phyloP scores from a whole-genome alignment of 208 protist genomes.

The Strigomonas culicis region DNA sequence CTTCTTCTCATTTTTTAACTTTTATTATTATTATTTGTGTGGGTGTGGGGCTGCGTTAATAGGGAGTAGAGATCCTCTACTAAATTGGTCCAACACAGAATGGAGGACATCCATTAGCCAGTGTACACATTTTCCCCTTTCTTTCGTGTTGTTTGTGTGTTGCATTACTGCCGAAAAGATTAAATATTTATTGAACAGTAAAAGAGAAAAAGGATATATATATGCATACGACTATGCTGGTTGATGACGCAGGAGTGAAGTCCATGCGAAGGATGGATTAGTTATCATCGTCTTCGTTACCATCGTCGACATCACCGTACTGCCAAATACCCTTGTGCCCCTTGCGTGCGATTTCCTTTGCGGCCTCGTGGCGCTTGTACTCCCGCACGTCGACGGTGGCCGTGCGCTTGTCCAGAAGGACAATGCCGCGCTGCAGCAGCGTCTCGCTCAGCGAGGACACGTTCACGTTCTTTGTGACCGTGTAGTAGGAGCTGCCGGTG shows the following conservation, averaged over 20 bases:
- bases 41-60: too few relatives aligned
- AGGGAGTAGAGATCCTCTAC: too few relatives aligned
- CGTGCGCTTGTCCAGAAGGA: conserved; percentile 59
- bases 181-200: conserved; percentile 1
- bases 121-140: too few relatives aligned
- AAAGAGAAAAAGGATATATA: conserved; percentile 10
- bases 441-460: conserved; percentile 68
- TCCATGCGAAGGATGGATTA: conserved; percentile 5
- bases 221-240: not conserved
- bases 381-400: conserved; percentile 33
- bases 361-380: conserved; percentile 63
- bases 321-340: conserved; percentile 80
- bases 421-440: conserved; percentile 75
- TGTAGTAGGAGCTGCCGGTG: conserved; percentile 58
- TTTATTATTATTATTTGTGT: not conserved
- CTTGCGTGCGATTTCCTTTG: conserved; percentile 76
- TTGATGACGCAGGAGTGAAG: not conserved
- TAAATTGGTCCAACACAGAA: not conserved
- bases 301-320: conserved; percentile 82
- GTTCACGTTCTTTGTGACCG: conserved; percentile 55
- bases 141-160: not conserved
- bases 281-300: conserved; percentile 42
- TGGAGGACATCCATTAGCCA: not conserved
- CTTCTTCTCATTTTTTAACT: not conserved
- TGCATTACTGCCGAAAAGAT: not conserved